A percentile compares a stretch with the other conserved stretches of the same genome.
These are phyloP conservation scores for Linnemannia hyalina DNA, from an alignment of 192 early-diverging fungal genomes.

Conservation along the genomic window DNA sequence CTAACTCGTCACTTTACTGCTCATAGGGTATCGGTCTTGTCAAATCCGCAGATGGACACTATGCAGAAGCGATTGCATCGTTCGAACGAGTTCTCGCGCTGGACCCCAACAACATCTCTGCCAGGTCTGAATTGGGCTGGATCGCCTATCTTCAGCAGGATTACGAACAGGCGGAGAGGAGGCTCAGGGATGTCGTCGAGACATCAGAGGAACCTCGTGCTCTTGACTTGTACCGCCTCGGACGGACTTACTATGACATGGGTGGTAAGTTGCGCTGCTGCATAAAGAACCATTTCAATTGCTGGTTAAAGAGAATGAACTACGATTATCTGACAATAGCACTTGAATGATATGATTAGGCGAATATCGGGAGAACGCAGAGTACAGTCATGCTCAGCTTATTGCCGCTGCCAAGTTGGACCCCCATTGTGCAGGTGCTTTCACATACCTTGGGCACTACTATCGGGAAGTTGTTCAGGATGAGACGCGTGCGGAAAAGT, in stretches of 20 bases:
- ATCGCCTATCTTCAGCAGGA: slow-evolving; percentile 68
- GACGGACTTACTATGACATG: slow-evolving; percentile 82
- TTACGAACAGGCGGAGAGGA: slow-evolving; percentile 64
- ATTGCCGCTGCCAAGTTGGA: slow-evolving; percentile 81
- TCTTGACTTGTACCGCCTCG: slow-evolving; percentile 74
- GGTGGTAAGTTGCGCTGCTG: slow-evolving; percentile 62
- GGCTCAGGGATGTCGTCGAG: slow-evolving; percentile 66
- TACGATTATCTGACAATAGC: neutral
- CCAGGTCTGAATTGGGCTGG: slow-evolving; percentile 80
- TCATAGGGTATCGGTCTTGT: slow-evolving; percentile 71
- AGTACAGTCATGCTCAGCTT: slow-evolving; percentile 75
- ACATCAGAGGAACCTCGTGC: slow-evolving; percentile 61
- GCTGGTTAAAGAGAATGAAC: neutral
- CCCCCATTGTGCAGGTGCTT: slow-evolving; percentile 70
- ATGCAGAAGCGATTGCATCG: slow-evolving; percentile 67
- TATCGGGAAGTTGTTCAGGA: slow-evolving; percentile 80
- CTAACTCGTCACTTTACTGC: neutral
- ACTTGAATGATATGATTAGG: slow-evolving; percentile 29
- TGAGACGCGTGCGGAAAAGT: slow-evolving; percentile 78
- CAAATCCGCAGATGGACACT: slow-evolving; percentile 62
- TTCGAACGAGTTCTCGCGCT: slow-evolving; percentile 68
- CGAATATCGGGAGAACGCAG: slow-evolving; percentile 68
- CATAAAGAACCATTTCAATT: neutral
- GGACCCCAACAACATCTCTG: slow-evolving; percentile 60
- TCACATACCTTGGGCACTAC: slow-evolving; percentile 86